phyloP scores from a whole-genome alignment of 306 rosid species.

The Arachis stenosperma region DNA sequence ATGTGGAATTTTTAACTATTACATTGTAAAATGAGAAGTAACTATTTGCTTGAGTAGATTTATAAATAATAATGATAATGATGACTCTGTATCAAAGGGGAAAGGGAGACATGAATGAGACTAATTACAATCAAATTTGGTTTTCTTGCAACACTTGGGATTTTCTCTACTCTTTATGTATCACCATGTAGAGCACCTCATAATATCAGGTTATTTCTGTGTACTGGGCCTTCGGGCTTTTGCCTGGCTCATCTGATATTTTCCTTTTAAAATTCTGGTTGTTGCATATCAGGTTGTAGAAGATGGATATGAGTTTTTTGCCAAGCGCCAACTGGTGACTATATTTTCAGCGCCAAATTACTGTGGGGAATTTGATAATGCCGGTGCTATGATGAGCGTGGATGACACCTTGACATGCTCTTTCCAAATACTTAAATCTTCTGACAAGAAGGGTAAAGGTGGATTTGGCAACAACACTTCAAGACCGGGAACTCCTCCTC shows the following conservation, averaged over 20 bases:
- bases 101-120: not conserved
- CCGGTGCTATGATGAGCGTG: conserved; percentile 59
- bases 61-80: too few species aligned
- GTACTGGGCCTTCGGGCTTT: not conserved
- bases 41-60: too few species aligned
- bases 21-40: not conserved
- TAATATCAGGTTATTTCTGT: conserved; percentile 26
- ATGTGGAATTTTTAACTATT: conserved; percentile 4
- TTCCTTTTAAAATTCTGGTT: conserved; percentile 19
- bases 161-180: conserved; percentile 34
- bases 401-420: conserved; percentile 55
- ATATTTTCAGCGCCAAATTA: conserved; percentile 55
- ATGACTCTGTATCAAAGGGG: too few species aligned
- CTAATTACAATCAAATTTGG: not conserved
- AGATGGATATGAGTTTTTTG: conserved; percentile 57
- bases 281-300: conserved; percentile 47
- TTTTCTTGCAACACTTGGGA: not conserved
- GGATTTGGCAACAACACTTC: conserved; percentile 50
- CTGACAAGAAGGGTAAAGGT: conserved; percentile 53
- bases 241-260: conserved; percentile 3
- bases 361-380: conserved; percentile 55
- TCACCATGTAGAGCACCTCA: conserved; percentile 4
- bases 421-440: conserved; percentile 54
- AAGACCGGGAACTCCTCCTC: conserved; percentile 59
- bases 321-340: conserved; percentile 53